Base-by-base conservation (phyloP, 2,329 filamentous ascomycete species). In the Fusarium sp. region DNA sequence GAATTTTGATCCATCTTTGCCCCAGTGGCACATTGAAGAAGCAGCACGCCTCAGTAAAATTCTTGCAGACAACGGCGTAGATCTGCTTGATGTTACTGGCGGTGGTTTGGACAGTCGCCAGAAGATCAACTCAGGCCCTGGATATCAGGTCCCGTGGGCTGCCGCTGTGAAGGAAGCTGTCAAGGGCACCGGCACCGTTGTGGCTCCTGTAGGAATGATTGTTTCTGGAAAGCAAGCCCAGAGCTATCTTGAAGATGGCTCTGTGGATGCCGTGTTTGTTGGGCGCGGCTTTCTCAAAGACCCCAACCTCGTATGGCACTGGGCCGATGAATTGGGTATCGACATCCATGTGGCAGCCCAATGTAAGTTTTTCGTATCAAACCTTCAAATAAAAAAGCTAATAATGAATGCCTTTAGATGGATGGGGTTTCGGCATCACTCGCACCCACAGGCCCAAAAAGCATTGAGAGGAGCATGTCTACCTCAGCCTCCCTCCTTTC, bases 131-230 rank as follows among this genome's bases (percentile, higher is more conserved):
- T 70, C 79, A 2, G 86, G 85, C 0, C 88, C 89, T 0, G 90
- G 84, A 0, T 94, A 92, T 79, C 92, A 94, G 78, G 88, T 85
- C 1, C 88, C 86, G 0, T 90, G 92, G 69, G 88, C 92, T 0
- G 86, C 88, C 64, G 85, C 75, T 1, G 63, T 93, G 44, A 92
- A 92, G 81, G 84, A 89, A 73, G 89, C 85, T 11, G 86, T 93
- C 10, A 89, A 88, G 1, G 87, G 89, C 60, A 89, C 76, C 44
- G 47, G 46, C 6, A 31, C 79, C 53, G 28, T 77, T 3, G 80
- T 84, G 18, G 74, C 77, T 2, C 76, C 83, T 0, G 84, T 86
- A 0, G 84, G 84, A 2, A 77, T 72, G 47, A 85, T 86, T 60
- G 80, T 72, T 0, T 77, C 63, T 10, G 84, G 80, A 0, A 77